Base-by-base conservation (phyloP, 805 yeast species). In the Yarrowia porcina region DNA sequence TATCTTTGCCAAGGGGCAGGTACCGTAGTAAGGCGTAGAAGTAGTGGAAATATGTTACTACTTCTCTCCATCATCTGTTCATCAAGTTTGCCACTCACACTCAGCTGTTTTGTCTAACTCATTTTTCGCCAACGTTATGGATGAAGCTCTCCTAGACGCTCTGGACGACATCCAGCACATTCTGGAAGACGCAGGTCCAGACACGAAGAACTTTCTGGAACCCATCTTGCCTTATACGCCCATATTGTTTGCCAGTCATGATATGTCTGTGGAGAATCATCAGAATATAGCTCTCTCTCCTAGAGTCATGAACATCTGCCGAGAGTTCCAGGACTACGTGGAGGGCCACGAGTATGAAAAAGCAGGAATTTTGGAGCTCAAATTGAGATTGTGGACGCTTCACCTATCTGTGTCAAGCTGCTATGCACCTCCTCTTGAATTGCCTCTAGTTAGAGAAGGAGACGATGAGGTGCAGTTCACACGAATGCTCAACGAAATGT, bases 401-500 rank as follows among this genome's bases (percentile, higher is more conserved):
- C 50, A 45, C 28, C 12, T 45, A 23, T 44, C 50, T 6, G 50
- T 27, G 25, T 17, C 35, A 2, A 17, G 25, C 2, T 17, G 23
- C 13, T 27, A 17, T 12, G 50, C 35, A 3, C 50, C 50, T 11
- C 21, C 17, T 0, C 13, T 45, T 17, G 50, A 45, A 5, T 21
- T 28, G n/a, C 50, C 50, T 12, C 28, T 45, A 11, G 50, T 45
- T 12, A 20, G 50, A 4, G 50, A 45, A 10, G 50, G 50, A 11
- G 50, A 45, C 25, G 50, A 45, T 12, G 50, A 45, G 17, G 50
- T 45, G 8, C 50, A 45, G 35, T 45, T 45, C 18, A 28, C 33
- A 6, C 15, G 50, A 11, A 45, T 45, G 50, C 50, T 45, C 35
- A 45, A 45, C 13, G 35, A 45, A 15, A 45, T 45, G 50, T 12